Evolutionary conservation across 495 filamentous ascomycete genomes (phyloP).

Genomic region (Penicillium waksmanii): DNA sequence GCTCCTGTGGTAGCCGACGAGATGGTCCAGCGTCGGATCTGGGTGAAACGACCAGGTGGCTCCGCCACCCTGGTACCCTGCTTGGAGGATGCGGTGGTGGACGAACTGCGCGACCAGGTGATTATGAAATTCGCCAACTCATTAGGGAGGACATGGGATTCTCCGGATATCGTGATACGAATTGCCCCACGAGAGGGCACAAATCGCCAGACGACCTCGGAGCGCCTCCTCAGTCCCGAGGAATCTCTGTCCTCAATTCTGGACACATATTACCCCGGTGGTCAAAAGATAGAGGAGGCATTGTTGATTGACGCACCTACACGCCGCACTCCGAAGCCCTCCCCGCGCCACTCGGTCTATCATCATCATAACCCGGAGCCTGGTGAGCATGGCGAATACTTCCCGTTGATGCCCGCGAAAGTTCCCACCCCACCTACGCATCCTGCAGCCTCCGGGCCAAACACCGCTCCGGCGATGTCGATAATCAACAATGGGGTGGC

Average conservation of each 20-base stretch:
- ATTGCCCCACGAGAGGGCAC: constrained; percentile 58
- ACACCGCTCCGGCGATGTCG: constrained; percentile 63
- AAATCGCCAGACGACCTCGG: constrained; percentile 52
- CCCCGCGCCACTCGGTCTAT: constrained; percentile 63
- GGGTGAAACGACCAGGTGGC: constrained; percentile 84
- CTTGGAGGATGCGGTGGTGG: constrained; percentile 86
- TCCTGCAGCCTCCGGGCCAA: constrained; percentile 38
- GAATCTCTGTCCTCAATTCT: constrained; percentile 78
- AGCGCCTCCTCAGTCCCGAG: constrained; percentile 80
- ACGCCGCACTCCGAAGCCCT: constrained; percentile 82
- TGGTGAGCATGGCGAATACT: constrained; percentile 83
- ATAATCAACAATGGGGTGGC: constrained; percentile 79
- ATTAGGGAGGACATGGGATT: constrained; percentile 82
- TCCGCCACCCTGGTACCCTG: constrained; percentile 88
- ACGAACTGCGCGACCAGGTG: constrained; percentile 92
- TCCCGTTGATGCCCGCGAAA: constrained; percentile 75
- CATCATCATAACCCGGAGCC: constrained; percentile 65
- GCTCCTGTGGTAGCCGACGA: constrained; percentile 26
- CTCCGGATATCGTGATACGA: constrained; percentile 79
- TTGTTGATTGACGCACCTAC: constrained; percentile 86
- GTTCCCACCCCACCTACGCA: constrained; percentile 41
- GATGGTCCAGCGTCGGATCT: constrained; percentile 77
- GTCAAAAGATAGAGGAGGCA: constrained; percentile 88
- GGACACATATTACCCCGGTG: constrained; percentile 85
- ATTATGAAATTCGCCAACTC: constrained; percentile 93